Evolutionary conservation across 1,284 basidiomycete genomes (phyloP), one percentile per base, ranked within the genome.

Genomic region (Microbotryum intermedium): DNA sequence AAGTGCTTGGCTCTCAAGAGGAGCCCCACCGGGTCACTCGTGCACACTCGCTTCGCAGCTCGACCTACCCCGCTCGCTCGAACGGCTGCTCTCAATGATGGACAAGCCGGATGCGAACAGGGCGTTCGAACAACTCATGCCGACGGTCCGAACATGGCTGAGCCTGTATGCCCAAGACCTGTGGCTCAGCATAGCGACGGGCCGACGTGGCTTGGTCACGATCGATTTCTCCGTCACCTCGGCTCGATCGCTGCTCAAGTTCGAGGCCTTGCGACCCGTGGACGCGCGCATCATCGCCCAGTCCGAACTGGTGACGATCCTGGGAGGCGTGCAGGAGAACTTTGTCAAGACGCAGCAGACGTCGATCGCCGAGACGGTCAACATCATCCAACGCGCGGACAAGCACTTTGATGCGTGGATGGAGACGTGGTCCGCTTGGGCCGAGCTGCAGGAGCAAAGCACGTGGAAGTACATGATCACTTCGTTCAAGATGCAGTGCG

Each of bases 211-310:
- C 21, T 57, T 67, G 53, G 65, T 67, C 34, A 67, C 62, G 23
- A 61, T 67, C 50, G 65, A 67, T 51, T 58, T 64, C 43, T 52
- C 48, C 21, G 55, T 67, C 53, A 67, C 62, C 50, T 59, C 60
- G 7, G 58, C 65, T 4, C 52, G 65, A 16, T 43, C 57, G 2
- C 53, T 67, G 7, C 62, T 67, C 46, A 57, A 61, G n/a, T 67
- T 67, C 26, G 43, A 29, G 21, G 57, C 58, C 5, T 58, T 67
- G 3, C 62, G 65, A 6, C 65, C 65, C 4, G 65, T 67, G 53
- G 65, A 67, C 53, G 65, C 58, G 0, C 57, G 65, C 20, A 45
- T 67, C 30, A 55, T 67, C 39, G 65, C 62, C 21, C 62, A 67
- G 25, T 61, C 54, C 29, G 65, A 67, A 34, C 53, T 67, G 18